Base-by-base conservation (phyloP, 352 stramenopile genomes). In the Phytophthora quininea region DNA sequence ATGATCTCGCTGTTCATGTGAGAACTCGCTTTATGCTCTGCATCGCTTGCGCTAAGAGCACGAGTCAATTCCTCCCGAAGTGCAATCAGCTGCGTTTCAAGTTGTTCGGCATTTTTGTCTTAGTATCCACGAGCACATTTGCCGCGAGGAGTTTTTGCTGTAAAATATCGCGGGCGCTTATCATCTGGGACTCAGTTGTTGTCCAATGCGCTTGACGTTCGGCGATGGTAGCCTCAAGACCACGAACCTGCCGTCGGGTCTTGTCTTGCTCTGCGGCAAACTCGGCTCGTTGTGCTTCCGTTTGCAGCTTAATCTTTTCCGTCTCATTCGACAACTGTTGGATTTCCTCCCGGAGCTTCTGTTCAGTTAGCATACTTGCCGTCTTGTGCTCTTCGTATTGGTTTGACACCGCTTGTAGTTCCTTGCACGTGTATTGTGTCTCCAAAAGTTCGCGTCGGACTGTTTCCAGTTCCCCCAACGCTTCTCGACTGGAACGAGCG, bases 341-440 rank as follows among this genome's bases (percentile, higher is more conserved):
- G 46, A 85, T 80, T 62, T 92, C 84, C 30, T 90, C 89, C 3
- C 82, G 78, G 40, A 90, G 58, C 49, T 88, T 89, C 40, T 90
- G 80, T 32, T 92, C 84, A 1, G 76, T 79, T n/a, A 90, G 51
- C 24, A 68, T 61, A 14, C 68, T 77, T 4, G 66, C 37, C 27
- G 76, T 37, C 24, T 64, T 69, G 49, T 73, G 72, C 33, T 89
- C 78, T 31, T 90, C 77, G 0, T 62, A 54, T 37, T 38, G 64
- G 31, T 70, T 66, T 12, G 38, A 64, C 0, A 67, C 51, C 24
- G 65, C 54, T 33, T 78, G 71, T 46, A 76, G 59, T 43, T 88
- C 70, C 2, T 48, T 65, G 14, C n/a, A 61, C 1, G 29, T 32
- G 9, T 46, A 12, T 53, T 76, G 53, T 43, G 58, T 52, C 8